Conservation (phyloP, 2,329 filamentous ascomycete genomes). For the Aureobasidium sp. region DNA sequence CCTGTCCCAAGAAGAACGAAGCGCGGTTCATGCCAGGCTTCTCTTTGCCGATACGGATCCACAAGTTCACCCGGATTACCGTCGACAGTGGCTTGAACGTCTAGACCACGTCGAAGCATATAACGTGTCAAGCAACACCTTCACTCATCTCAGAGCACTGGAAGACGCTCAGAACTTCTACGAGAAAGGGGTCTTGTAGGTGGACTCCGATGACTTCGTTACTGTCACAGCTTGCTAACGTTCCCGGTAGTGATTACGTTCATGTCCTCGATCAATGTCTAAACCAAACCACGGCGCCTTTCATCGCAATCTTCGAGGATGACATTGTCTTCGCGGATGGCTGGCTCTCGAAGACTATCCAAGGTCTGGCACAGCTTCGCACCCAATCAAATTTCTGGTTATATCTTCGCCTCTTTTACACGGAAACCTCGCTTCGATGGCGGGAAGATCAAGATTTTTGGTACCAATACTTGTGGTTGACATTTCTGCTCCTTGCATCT, state of each 20-base stretch:
- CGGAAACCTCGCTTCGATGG: slow-evolving; percentile 38
- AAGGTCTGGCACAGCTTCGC: background rate
- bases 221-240: no score
- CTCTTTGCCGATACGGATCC: no score
- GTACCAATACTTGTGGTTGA: slow-evolving; percentile 21
- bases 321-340: slow-evolving; percentile 30
- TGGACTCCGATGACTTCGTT: no score
- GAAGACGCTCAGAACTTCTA: no score
- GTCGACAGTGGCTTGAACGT: no score
- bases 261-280: slow-evolving; percentile 25
- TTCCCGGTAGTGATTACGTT: slow-evolving; percentile 21
- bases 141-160: no score
- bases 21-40: no score
- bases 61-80: no score
- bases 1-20: no score
- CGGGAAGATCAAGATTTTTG: slow-evolving; percentile 28
- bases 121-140: no score
- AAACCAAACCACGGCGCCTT: slow-evolving; percentile 21
- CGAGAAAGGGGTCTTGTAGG: no score
- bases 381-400: background rate
- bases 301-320: slow-evolving; percentile 30
- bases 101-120: no score
- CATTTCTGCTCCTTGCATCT: background rate
- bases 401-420: slow-evolving; percentile 41
- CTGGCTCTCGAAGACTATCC: slow-evolving; percentile 27